Percentiles rank a stretch among this genome's conserved stretches.
Conservation (phyloP, 2,329 filamentous ascomycete species). For the Neospermospora avenae region DNA sequence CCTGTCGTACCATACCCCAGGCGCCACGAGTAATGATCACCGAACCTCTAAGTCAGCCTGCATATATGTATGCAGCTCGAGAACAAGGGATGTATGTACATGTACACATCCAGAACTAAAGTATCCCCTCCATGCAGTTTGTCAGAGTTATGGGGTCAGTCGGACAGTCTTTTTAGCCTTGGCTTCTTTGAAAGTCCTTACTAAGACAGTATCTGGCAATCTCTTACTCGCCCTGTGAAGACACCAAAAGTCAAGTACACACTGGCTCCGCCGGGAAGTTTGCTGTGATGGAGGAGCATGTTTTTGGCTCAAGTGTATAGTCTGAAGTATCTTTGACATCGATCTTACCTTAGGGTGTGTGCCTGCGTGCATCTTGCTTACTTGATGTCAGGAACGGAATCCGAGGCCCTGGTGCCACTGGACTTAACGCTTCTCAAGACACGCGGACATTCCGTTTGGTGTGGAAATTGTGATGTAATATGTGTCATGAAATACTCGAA, state of each 20-base stretch:
- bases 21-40: neutral
- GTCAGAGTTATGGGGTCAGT: no score
- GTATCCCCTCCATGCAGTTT: no score
- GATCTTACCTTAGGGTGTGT: neutral
- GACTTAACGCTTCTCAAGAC: neutral
- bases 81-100: no score
- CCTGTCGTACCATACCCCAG: neutral
- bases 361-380: neutral
- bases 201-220: neutral
- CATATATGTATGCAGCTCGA: neutral
- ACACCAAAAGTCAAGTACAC: neutral
- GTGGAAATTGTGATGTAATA: neutral
- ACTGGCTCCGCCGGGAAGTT: constrained; percentile 4
- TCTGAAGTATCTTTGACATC: neutral
- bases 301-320: neutral
- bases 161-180: no score
- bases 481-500: neutral
- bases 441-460: neutral
- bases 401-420: neutral
- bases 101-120: no score
- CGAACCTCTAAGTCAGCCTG: neutral
- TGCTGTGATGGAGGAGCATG: constrained; percentile 1
- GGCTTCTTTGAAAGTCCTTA: neutral
- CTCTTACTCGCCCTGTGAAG: neutral
- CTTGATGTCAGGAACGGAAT: neutral